A percentile compares a stretch with the other conserved stretches of the same genome.
Evolutionary conservation across 345 rosid species (phyloP).

Genomic region (Orychophragmus violaceus): DNA sequence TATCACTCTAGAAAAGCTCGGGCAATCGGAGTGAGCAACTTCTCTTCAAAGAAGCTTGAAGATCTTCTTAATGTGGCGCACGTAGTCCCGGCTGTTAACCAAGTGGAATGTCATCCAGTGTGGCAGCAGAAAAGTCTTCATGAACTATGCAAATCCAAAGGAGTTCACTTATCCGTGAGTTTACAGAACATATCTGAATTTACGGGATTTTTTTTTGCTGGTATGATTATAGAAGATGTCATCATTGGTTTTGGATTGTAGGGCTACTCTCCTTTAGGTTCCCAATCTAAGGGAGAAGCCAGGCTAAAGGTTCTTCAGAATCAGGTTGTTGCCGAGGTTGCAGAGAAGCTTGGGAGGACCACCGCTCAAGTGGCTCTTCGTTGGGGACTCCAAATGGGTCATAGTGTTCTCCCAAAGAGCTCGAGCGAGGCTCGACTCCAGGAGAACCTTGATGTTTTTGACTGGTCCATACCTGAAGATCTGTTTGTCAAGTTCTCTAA

Average conservation of each 20-base stretch:
- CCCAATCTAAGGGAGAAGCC: constrained; percentile 31
- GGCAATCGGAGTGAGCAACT: constrained; percentile 62
- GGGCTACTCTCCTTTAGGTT: constrained; percentile 70
- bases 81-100: constrained; percentile 45
- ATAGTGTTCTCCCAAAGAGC: constrained; percentile 64
- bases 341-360: constrained; percentile 44
- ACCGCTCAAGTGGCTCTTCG: constrained; percentile 60
- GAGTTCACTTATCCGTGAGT: constrained; percentile 57
- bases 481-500: constrained; percentile 35
- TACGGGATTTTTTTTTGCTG: not conserved
- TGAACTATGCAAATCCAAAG: constrained; percentile 50
- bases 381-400: constrained; percentile 65
- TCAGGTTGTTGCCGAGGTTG: constrained; percentile 33
- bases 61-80: constrained; percentile 43
- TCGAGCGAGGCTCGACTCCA: constrained; percentile 39
- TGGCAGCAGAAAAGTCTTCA: constrained; percentile 58
- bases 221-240: not conserved
- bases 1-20: constrained; percentile 53
- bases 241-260: constrained; percentile 5
- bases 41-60: constrained; percentile 44
- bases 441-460: constrained; percentile 40
- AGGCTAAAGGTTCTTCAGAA: constrained; percentile 43
- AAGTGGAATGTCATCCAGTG: constrained; percentile 57
- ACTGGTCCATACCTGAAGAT: constrained; percentile 44
- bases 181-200: constrained; percentile 19